A percentile compares a stretch with the other conserved stretches of the same genome.
These are phyloP conservation scores for Magnolia sinica DNA, from an alignment of 164 flowering plant species.

Conservation along the genomic window DNA sequence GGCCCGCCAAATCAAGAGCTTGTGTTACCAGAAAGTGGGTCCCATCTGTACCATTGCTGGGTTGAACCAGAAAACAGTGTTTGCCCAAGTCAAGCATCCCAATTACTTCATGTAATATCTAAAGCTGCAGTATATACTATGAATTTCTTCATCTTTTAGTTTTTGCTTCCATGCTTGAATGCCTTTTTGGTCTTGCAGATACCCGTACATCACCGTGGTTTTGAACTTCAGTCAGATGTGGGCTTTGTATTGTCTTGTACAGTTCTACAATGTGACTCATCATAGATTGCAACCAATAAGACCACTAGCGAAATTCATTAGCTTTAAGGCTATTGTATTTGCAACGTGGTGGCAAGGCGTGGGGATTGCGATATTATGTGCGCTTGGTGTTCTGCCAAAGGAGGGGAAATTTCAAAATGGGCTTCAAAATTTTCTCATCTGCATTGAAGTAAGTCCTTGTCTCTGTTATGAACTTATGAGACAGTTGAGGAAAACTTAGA, in stretches of 20 bases:
- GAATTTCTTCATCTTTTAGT: background rate
- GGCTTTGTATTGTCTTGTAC: slow-evolving; percentile 88
- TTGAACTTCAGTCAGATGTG: slow-evolving; percentile 97
- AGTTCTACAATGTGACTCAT: slow-evolving; percentile 80
- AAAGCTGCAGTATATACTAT: background rate
- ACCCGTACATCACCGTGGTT: slow-evolving; percentile 78
- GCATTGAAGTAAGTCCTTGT: slow-evolving; percentile 66
- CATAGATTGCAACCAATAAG: slow-evolving; percentile 59
- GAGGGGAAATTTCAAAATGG: slow-evolving; percentile 55
- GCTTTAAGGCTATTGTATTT: slow-evolving; percentile 93
- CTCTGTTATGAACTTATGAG: background rate
- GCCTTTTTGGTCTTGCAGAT: slow-evolving; percentile 39
- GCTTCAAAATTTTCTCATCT: slow-evolving; percentile 79
- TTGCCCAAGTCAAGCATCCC: background rate
- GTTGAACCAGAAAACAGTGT: too few relatives aligned
- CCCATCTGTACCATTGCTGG: too few relatives aligned
- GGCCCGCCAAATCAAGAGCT: background rate
- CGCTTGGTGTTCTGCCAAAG: slow-evolving; percentile 52
- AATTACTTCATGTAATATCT: background rate
- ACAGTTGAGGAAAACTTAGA: too few relatives aligned
- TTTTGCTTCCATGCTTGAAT: background rate
- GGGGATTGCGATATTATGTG: slow-evolving; percentile 67
- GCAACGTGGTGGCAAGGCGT: slow-evolving; percentile 99
- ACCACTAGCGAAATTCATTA: slow-evolving; percentile 88
- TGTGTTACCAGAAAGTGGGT: too few relatives aligned